These are phyloP conservation scores for Boletus chippewaensis DNA, from an alignment of 1,284 basidiomycete genomes.

Conservation along the genomic window DNA sequence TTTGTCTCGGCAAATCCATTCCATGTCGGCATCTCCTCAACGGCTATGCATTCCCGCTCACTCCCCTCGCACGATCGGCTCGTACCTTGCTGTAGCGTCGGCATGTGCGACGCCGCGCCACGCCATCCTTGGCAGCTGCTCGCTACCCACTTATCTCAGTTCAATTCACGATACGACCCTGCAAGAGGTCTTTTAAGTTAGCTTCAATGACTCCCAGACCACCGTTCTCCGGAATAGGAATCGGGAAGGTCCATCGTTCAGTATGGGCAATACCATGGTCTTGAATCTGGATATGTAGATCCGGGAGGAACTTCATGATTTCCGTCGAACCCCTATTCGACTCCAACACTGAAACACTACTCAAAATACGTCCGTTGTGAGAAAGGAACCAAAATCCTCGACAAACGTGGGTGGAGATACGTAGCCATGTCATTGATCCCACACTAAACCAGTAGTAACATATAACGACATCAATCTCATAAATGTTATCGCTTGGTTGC, in stretches of 20 bases:
- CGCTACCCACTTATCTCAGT: not conserved
- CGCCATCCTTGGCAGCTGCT: not conserved
- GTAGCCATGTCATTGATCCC: not conserved
- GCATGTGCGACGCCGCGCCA: not conserved
- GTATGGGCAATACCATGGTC: not conserved
- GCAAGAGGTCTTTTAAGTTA: not conserved
- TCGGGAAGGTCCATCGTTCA: not conserved
- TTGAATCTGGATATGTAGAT: not conserved
- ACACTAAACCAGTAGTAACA: not conserved
- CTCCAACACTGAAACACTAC: constrained; percentile 4
- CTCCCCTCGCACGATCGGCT: constrained; percentile 5
- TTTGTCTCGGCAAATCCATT: constrained; percentile 9
- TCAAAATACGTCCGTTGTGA: constrained; percentile 2
- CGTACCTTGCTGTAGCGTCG: constrained; percentile 4
- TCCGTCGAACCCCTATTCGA: constrained; percentile 3
- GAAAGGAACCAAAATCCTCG: constrained; percentile 10
- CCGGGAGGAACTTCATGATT: not conserved
- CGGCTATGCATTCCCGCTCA: constrained; percentile 12
- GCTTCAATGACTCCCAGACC: not conserved
- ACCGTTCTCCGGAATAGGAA: not conserved
- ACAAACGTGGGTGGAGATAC: constrained; percentile 19
- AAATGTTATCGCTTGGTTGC: constrained; percentile 6
- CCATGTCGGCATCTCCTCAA: constrained; percentile 13
- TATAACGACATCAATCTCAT: constrained; percentile 6
- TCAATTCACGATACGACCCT: not conserved